phyloP scores from a whole-genome alignment of 495 filamentous ascomycete species.

The Choiromyces venosus region DNA sequence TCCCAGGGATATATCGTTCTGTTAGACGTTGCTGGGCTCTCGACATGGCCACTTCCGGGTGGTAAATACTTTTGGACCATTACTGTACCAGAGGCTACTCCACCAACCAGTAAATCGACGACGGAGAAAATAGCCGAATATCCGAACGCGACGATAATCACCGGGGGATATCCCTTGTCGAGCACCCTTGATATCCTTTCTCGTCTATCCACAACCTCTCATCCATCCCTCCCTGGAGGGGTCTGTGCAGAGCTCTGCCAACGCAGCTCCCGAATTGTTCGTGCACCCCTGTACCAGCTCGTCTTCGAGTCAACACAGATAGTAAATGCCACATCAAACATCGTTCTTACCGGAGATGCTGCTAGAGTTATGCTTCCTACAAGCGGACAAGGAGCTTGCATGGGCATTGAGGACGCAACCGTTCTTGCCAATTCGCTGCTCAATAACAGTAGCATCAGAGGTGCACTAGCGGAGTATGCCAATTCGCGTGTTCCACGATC shows the following conservation, averaged over 20 bases:
- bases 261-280: conserved; percentile 29
- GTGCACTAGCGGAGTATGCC: conserved; percentile 23
- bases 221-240: conserved; percentile 17
- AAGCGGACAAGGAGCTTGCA: conserved; percentile 34
- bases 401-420: conserved; percentile 41
- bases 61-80: conserved; percentile 34
- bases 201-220: conserved; percentile 24
- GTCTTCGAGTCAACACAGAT: conserved; percentile 30
- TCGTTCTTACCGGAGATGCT: conserved; percentile 30
- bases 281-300: conserved; percentile 23
- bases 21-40: conserved; percentile 26
- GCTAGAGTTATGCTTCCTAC: conserved; percentile 26
- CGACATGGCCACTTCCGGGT: conserved; percentile 36
- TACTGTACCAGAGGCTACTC: conserved; percentile 7
- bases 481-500: conserved; percentile 30
- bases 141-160: conserved; percentile 14
- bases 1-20: conserved; percentile 28
- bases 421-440: conserved; percentile 38
- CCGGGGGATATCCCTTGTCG: conserved; percentile 33
- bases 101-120: conserved; percentile 7
- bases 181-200: conserved; percentile 27
- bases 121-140: conserved; percentile 2
- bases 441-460: conserved; percentile 27
- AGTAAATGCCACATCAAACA: conserved; percentile 9
- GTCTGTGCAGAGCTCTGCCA: conserved; percentile 32